Base-by-base conservation (phyloP, 495 filamentous ascomycete species). In the Halenospora varia region DNA sequence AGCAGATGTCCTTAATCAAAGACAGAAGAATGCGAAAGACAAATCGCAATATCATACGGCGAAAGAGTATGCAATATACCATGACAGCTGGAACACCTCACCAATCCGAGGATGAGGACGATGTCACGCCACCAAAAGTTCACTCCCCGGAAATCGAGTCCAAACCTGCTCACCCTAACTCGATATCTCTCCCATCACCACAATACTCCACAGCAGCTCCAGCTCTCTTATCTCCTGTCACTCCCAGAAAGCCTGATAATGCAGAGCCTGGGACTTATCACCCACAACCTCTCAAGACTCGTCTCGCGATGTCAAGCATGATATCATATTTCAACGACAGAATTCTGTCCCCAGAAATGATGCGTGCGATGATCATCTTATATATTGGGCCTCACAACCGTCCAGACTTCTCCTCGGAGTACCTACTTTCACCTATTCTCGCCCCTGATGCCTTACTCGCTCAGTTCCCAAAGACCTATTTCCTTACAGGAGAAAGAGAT, bases 321-420 rank as follows among this genome's bases (percentile, higher is more conserved):
- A 92, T 98, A 53, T 96, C 93, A 10, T 98, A 97, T 74, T 94
- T 96, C 68, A 90, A 92, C 69, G 94, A 98, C 72, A 89, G 95
- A 20, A 88, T 98, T 35, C 79, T 98, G 22, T 92, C 89, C 0
- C 95, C 94, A 0, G 95, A 97, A 69, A 96, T 98, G 90, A 96
- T 97, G 88, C 87, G 94, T 51, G 92, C 92, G 25, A 97, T 98
- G 94, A 94, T 98, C 56, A 96, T 98, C 69, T 80, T 98, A 19
- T 98, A 98, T 67, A 88, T 98, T 61, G 95, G 94, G 15, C 92
- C 93, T 0, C 85, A 96, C 67, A 87, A 92, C 72, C 85, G 91
- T 1, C 94, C 94, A 8, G 91, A 97, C 68, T 97, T 98, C 73
- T 81, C 80, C 24, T 91, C 88, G 10, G 95, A 98, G 69, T 96